phyloP scores from a whole-genome alignment of 2,329 filamentous ascomycete genomes.

The Periconia digitata region DNA sequence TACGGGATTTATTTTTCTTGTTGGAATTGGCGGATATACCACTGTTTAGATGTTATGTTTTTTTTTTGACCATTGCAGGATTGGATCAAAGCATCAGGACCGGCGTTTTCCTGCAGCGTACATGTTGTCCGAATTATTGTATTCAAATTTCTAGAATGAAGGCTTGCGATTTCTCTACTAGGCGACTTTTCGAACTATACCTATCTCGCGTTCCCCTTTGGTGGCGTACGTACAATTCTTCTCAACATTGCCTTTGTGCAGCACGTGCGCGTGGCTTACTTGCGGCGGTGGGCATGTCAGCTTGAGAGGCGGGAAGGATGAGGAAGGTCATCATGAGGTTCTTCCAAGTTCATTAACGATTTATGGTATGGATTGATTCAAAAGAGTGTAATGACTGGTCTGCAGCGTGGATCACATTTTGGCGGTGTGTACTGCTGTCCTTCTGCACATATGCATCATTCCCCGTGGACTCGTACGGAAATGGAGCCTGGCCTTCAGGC shows the following conservation, averaged over 20 bases:
- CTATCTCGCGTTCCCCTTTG: too few relatives aligned
- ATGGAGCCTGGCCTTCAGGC: background rate
- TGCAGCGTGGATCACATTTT: background rate
- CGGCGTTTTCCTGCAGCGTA: conserved; percentile 12
- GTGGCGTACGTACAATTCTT: background rate
- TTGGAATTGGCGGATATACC: conserved; percentile 4
- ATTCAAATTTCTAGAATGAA: background rate
- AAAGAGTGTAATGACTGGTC: background rate
- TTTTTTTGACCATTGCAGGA: conserved; percentile 1
- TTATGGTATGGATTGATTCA: background rate
- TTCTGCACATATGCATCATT: too few relatives aligned
- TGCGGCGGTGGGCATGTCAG: background rate
- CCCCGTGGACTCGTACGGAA: background rate
- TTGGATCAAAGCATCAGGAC: conserved; percentile 5
- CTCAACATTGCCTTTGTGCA: background rate
- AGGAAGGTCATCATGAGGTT: background rate
- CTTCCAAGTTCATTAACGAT: background rate
- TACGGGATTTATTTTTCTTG: background rate
- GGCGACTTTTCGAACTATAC: background rate
- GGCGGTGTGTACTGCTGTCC: background rate
- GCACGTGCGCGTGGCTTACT: background rate
- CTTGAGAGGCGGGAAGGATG: background rate
- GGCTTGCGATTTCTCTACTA: background rate
- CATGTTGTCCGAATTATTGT: background rate
- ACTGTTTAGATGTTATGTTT: conserved; percentile 1